phyloP scores from a whole-genome alignment of 108 stramenopile genomes.

The Cyclotella cryptica region DNA sequence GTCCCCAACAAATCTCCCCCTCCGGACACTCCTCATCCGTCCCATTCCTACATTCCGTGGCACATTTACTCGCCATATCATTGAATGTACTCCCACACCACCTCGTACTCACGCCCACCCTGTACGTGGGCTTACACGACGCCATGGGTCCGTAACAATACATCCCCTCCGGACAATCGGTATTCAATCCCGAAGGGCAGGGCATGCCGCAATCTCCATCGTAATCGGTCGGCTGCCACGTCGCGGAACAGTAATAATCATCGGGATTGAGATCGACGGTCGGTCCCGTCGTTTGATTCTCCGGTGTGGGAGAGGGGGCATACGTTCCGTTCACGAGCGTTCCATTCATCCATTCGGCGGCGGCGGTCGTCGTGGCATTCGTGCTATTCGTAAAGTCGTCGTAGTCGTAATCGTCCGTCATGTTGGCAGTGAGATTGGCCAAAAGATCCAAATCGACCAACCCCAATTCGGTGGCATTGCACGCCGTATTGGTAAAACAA shows the following conservation, averaged over 20 bases:
- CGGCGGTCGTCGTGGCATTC: background rate
- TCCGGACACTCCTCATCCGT: constrained; percentile 23
- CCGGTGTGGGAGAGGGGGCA: background rate
- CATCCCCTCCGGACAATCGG: constrained; percentile 23
- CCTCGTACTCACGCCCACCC: constrained; percentile 10
- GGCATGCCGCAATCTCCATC: constrained; percentile 31
- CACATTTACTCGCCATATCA: constrained; percentile 29
- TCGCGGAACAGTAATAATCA: constrained; percentile 16
- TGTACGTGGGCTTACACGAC: background rate
- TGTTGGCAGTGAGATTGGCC: background rate
- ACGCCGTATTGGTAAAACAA: constrained; percentile 12
- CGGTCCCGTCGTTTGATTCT: background rate
- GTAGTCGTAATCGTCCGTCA: background rate
- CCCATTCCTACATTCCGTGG: constrained; percentile 16
- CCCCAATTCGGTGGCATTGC: constrained; percentile 39
- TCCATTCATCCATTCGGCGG: too few relatives aligned
- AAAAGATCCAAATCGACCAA: constrained; percentile 5
- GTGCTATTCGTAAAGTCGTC: background rate
- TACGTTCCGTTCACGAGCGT: background rate
- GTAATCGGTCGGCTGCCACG: constrained; percentile 13
- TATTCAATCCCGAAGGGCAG: constrained; percentile 11
- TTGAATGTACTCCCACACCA: constrained; percentile 20
- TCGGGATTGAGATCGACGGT: constrained; percentile 36
- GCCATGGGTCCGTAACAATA: constrained; percentile 12
- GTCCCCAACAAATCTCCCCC: constrained; percentile 20